Evolutionary conservation across 352 stramenopile genomes (phyloP).

Genomic region (Phytophthora quininea): DNA sequence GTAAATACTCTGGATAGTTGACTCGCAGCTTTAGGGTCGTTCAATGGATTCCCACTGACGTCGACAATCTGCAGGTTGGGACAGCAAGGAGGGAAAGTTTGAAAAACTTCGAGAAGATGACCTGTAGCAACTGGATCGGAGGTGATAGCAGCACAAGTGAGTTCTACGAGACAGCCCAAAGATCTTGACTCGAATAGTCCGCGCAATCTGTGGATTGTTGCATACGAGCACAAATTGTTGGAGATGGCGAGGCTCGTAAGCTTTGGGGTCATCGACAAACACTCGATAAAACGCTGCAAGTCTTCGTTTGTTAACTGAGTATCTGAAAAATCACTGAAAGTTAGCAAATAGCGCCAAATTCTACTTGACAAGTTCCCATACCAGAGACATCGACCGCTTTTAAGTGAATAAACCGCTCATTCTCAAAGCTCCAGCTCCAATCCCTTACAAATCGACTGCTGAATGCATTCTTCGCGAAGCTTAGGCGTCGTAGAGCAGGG

Average conservation of each 20-base stretch:
- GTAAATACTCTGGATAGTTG: conserved; percentile 25
- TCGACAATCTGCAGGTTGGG: conserved; percentile 25
- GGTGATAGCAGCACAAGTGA: conserved; percentile 51
- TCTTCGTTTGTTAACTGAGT: conserved; percentile 62
- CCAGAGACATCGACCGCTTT: conserved; percentile 49
- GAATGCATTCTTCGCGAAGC: conserved; percentile 50
- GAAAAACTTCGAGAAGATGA: conserved; percentile 31
- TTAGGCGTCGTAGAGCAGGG: conserved; percentile 34
- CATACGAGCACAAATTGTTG: conserved; percentile 48
- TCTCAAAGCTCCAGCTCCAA: conserved; percentile 51
- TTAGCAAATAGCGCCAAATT: not conserved
- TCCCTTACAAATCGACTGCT: conserved; percentile 70
- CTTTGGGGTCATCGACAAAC: conserved; percentile 35
- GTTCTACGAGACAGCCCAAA: conserved; percentile 29
- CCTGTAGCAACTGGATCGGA: conserved; percentile 27
- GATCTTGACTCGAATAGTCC: conserved; percentile 22
- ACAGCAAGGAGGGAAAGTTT: conserved; percentile 15
- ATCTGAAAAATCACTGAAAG: conserved; percentile 11
- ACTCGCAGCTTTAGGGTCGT: conserved; percentile 15
- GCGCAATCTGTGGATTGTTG: conserved; percentile 38
- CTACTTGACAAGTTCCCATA: conserved; percentile 13
- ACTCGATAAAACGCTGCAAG: conserved; percentile 56
- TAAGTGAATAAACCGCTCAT: conserved; percentile 48
- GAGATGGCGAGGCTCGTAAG: conserved; percentile 45
- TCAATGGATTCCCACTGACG: conserved; percentile 37